phyloP scores from a whole-genome alignment of 495 filamentous ascomycete species.

The Oidiodendron maius region DNA sequence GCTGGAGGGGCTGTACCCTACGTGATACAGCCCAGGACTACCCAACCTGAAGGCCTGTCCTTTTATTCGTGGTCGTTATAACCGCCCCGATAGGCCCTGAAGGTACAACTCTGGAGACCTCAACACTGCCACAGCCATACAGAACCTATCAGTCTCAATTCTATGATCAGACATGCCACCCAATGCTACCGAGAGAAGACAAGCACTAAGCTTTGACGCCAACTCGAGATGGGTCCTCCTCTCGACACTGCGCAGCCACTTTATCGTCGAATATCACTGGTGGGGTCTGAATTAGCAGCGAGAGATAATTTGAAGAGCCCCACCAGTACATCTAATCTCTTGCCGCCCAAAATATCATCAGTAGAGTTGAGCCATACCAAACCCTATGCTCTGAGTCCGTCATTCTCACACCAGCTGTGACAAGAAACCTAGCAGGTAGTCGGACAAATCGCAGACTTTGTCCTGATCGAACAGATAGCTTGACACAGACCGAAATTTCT shows the following conservation, averaged over 20 bases:
- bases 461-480: constrained; percentile 20
- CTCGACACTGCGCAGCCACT: constrained; percentile 16
- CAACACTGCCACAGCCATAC: constrained; percentile 12
- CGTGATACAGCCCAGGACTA: constrained; percentile 38
- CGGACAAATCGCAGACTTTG: constrained; percentile 26
- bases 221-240: constrained; percentile 88
- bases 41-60: constrained; percentile 34
- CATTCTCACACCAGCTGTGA: constrained; percentile 31
- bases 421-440: constrained; percentile 27
- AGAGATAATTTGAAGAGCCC: constrained; percentile 9
- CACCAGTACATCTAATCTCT: constrained; percentile 33
- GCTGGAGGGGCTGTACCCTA: constrained; percentile 48
- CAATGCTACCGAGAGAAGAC: constrained; percentile 46
- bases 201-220: constrained; percentile 94
- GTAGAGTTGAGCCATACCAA: constrained; percentile 5
- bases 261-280: too few relatives aligned
- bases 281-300: constrained; percentile 11
- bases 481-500: constrained; percentile 21
- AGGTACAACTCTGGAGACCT: constrained; percentile 14
- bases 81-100: constrained; percentile 15
- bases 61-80: constrained; percentile 17
- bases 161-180: constrained; percentile 13
- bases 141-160: background rate
- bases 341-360: background rate
- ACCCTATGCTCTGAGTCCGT: constrained; percentile 14